These are phyloP conservation scores for Thielaviopsis cerberus DNA, from an alignment of 2,329 filamentous ascomycete genomes.

Conservation along the genomic window DNA sequence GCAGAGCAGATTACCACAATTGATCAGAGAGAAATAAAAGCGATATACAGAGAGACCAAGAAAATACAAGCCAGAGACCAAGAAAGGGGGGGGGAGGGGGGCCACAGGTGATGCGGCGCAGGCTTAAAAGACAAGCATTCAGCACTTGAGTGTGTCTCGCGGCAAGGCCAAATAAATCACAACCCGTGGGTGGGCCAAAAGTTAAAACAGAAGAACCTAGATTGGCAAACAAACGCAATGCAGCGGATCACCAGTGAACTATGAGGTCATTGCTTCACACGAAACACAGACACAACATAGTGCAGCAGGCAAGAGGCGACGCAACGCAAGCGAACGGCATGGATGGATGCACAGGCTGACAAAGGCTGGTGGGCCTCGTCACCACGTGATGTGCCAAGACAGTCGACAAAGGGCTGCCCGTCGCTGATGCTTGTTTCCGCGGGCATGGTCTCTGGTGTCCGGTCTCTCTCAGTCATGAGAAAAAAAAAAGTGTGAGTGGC, in stretches of 20 bases:
- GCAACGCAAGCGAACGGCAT: not conserved
- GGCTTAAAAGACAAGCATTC: not conserved
- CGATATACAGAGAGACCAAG: not conserved
- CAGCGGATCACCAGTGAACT: not conserved
- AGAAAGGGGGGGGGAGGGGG: not conserved
- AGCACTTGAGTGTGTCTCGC: not conserved
- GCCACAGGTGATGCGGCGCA: not conserved
- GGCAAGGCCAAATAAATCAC: not conserved
- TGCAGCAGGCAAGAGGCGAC: not conserved
- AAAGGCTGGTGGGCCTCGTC: not conserved
- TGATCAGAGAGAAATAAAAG: not conserved
- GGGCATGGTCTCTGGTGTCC: not conserved
- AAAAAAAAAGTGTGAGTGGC: not conserved
- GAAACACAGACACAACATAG: not conserved
- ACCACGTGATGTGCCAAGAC: not conserved
- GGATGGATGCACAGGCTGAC: not conserved
- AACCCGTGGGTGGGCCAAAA: not conserved
- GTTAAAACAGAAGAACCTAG: not conserved
- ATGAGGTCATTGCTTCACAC: not conserved
- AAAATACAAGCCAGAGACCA: not conserved
- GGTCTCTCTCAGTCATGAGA: not conserved
- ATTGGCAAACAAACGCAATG: not conserved
- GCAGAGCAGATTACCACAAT: conserved; percentile 1
- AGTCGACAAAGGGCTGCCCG: not conserved
- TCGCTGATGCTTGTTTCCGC: not conserved